A percentile compares a stretch with the other conserved stretches of the same genome.
Evolutionary conservation across 2,329 filamentous ascomycete species (phyloP).

Genomic region (Plectosphaerella sp.): DNA sequence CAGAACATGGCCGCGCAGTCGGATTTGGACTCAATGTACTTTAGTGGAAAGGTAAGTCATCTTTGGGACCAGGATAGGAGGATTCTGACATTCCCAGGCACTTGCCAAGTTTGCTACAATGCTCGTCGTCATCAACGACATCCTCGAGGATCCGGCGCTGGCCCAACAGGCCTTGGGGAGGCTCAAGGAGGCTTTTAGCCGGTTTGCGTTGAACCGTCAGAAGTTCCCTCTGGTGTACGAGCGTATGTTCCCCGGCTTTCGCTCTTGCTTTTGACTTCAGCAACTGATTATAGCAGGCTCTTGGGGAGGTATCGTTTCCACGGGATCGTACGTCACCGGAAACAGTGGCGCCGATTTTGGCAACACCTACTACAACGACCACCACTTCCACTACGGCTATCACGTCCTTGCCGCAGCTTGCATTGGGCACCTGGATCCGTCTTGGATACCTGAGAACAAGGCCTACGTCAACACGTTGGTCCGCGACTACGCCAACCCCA

Average conservation of each 20-base stretch:
- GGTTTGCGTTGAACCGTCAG: slow-evolving; percentile 65
- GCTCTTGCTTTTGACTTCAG: not conserved
- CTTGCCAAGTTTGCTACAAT: slow-evolving; percentile 73
- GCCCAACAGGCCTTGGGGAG: slow-evolving; percentile 54
- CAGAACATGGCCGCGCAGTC: slow-evolving; percentile 72
- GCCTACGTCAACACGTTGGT: slow-evolving; percentile 80
- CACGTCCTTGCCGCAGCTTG: slow-evolving; percentile 84
- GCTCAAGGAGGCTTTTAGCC: slow-evolving; percentile 62
- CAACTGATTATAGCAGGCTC: slow-evolving; percentile 33
- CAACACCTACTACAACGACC: slow-evolving; percentile 79
- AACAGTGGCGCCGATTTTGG: slow-evolving; percentile 78
- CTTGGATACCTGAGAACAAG: slow-evolving; percentile 69
- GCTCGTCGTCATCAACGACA: slow-evolving; percentile 59
- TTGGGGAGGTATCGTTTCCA: slow-evolving; percentile 80
- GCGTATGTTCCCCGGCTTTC: slow-evolving; percentile 31
- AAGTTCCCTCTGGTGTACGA: slow-evolving; percentile 63
- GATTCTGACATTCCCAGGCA: slow-evolving; percentile 34
- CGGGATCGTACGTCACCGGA: slow-evolving; percentile 65
- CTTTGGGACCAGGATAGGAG: no score
- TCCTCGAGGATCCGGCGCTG: slow-evolving; percentile 54
- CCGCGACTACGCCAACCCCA: slow-evolving; percentile 78
- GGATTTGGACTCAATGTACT: slow-evolving; percentile 86
- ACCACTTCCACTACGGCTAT: slow-evolving; percentile 79
- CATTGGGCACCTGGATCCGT: slow-evolving; percentile 72
- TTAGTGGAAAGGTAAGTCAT: slow-evolving; percentile 68